Evolutionary conservation across 345 rosid genomes (phyloP), one percentile per base, ranked within the genome.

Genomic region (Diplotaxis tenuifolia): DNA sequence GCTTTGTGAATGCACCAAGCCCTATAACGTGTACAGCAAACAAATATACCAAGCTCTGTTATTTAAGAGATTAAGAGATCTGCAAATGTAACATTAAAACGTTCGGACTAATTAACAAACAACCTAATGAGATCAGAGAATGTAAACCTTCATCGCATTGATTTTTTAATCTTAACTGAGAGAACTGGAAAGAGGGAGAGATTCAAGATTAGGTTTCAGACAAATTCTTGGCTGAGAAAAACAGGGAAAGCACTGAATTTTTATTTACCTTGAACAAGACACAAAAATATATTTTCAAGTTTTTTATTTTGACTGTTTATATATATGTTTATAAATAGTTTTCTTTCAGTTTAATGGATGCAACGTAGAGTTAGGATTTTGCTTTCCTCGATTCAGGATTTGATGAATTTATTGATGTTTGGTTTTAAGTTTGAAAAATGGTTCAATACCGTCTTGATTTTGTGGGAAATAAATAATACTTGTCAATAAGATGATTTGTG

Each of bases 11-110:
- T 50, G 22, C 10, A 11, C 34, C 34, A 53, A 53, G 9, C 25
- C 73, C 74, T 75, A n/a, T n/a, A 75, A 75, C 69, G 40, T 60
- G 56, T n/a, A n/a, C 18, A 68, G 9, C 63, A 67, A 60, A 4
- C 40, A 38, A 67, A 16, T 12, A 12, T 15, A 59, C 23, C 62
- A 25, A 22, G 22, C 20, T 31, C 8, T 45, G 21, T 11, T 15
- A n/a, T 55, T 27, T 9, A 20, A 9, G 45, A 69, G 50, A 20
- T 21, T 40, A 69, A 7, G 16, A n/a, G 9, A 29, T 8, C 28
- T 50, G 31, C 21, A 11, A 9, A 19, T 9, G 19, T 23, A 27
- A 14, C 14, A 54, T 73, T 8, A 22, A 34, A 34, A 18, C 10
- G 63, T 12, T 36, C 15, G 4, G 10, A 25, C 27, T 3, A 29